Base-by-base conservation (phyloP, 225 moss, liverwort and hornwort species). In the Takakia lepidozioides region DNA sequence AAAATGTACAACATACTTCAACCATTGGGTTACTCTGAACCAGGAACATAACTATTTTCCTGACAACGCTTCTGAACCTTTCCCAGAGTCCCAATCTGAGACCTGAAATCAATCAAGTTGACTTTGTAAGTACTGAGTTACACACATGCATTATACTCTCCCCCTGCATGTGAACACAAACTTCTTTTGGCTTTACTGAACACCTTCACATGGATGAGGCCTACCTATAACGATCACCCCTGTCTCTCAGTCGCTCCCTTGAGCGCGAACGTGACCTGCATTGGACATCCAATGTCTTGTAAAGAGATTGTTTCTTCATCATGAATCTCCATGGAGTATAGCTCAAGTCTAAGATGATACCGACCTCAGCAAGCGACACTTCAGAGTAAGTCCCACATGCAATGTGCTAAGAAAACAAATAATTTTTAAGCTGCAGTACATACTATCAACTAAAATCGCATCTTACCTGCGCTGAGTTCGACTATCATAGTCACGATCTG, bases 141-240 rank as follows among this genome's bases (percentile, higher is more conserved):
- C n/a, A n/a, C n/a, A n/a, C n/a, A n/a, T n/a, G n/a, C n/a, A n/a
- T n/a, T n/a, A n/a, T n/a, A n/a, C n/a, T n/a, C n/a, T n/a, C n/a
- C n/a, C n/a, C 32, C 32, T 32, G 11, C 8, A 1, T 32, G 7
- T 6, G 32, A 11, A 1, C 32, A 5, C 32, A 32, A 32, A 32
- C 32, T 32, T 1, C 0, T 32, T 11, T 11, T 32, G 11, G 32
- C 7, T 32, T n/a, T n/a, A n/a, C n/a, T n/a, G n/a, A n/a, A 11
- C 32, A 32, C 8, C 32, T 32, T 6, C 11, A 32, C 32, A 32
- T 32, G 0, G 32, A 32, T 11, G 11, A 0, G 11, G 32, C 55
- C 25, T 70, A 87, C 91, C 81, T 87, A 60, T 84, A 56, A 29
- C 82, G 78, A 60, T 92, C 85, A 54, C 64, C 76, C 52, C 82